Conservation (phyloP, 768 basidiomycete species). For the Nidularia sp. region DNA sequence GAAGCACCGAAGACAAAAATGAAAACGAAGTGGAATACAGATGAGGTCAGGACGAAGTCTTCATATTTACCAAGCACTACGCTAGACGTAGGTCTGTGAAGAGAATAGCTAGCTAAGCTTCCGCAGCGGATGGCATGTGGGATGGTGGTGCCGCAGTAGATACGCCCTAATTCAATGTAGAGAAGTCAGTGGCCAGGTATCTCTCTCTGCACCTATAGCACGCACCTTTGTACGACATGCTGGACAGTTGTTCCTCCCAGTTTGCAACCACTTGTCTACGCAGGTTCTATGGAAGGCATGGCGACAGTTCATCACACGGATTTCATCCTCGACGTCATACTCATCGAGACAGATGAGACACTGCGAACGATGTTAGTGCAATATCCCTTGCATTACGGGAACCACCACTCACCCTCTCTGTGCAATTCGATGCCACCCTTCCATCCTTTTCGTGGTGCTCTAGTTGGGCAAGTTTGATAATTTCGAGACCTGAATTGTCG, state of each 20-base stretch:
- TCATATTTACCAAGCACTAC: too few relatives aligned
- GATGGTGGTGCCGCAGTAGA: too few relatives aligned
- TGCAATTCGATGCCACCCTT: conserved; percentile 70
- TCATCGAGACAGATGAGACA: conserved; percentile 88
- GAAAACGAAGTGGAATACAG: too few relatives aligned
- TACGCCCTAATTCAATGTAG: too few relatives aligned
- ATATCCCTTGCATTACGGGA: neutral
- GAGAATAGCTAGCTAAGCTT: too few relatives aligned
- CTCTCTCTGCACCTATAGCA: too few relatives aligned
- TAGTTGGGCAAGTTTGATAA: conserved; percentile 59
- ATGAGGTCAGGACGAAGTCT: too few relatives aligned
- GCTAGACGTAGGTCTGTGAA: too few relatives aligned
- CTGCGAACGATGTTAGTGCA: conserved; percentile 25
- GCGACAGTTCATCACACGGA: conserved; percentile 77
- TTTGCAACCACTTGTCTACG: conserved; percentile 85
- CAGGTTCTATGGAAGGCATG: conserved; percentile 90
- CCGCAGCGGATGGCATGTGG: too few relatives aligned
- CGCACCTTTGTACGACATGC: conserved; percentile 77
- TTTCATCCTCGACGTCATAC: conserved; percentile 71
- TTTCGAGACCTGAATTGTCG: conserved; percentile 74
- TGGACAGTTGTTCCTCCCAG: conserved; percentile 87
- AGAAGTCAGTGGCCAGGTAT: too few relatives aligned
- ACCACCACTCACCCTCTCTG: conserved; percentile 60
- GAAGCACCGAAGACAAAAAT: too few relatives aligned
- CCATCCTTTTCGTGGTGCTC: conserved; percentile 54